phyloP scores from a whole-genome alignment of 257 asterid species.

The Primulina huaijiensis region DNA sequence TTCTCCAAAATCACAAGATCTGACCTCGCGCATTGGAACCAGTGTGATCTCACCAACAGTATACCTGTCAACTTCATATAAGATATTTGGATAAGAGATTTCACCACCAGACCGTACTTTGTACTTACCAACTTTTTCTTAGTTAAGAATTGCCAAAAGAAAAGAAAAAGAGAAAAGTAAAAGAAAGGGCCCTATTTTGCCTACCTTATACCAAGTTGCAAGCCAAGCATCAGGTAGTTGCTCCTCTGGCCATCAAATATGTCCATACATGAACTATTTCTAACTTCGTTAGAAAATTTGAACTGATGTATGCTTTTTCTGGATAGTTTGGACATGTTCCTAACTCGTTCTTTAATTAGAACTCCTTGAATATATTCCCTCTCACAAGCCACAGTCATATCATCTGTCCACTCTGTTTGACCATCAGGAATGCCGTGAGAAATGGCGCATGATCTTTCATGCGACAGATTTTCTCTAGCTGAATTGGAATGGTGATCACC shows the following conservation, averaged over 20 bases:
- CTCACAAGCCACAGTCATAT: constrained; percentile 57
- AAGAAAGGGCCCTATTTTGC: constrained; percentile 13
- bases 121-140: background rate
- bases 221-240: constrained; percentile 81
- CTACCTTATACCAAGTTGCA: constrained; percentile 97
- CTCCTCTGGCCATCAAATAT: constrained; percentile 65
- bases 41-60: constrained; percentile 95
- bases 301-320: constrained; percentile 47
- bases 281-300: constrained; percentile 58
- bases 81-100: constrained; percentile 35
- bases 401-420: constrained; percentile 43
- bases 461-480: constrained; percentile 33
- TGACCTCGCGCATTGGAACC: constrained; percentile 87
- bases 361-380: constrained; percentile 99
- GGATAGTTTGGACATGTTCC: constrained; percentile 44
- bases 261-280: constrained; percentile 44
- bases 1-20: constrained; percentile 82
- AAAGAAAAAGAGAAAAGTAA: constrained; percentile 1
- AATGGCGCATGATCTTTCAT: constrained; percentile 41
- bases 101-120: constrained; percentile 16
- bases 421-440: constrained; percentile 50
- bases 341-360: constrained; percentile 68
- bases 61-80: constrained; percentile 73
- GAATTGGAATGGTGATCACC: constrained; percentile 32
- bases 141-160: background rate